Base-by-base conservation (phyloP, 345 rosid species). In the Pugionium dolabratum region DNA sequence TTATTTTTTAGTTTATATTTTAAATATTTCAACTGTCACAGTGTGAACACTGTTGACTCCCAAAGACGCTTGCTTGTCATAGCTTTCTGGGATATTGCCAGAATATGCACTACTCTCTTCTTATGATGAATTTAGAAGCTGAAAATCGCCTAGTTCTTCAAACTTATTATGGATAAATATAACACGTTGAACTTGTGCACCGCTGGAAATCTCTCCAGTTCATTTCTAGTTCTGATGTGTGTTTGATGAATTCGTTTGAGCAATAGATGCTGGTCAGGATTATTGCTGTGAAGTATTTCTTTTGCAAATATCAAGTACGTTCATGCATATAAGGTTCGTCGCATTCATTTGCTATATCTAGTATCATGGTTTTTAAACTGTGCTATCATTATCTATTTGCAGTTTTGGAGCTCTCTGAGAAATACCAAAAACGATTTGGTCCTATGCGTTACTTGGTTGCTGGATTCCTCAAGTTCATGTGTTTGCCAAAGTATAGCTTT, bases 401-500 rank as follows among this genome's bases (percentile, higher is more conserved):
- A 90, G 99, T 94, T 54, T 81, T 94, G 85, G 95, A 90, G 77
- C 91, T 90, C 59, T 94, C 99, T 3, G 99, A 85, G 79, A 94
- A 85, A 76, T 87, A 85, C 75, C 97, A 88, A 79, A 94, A 83
- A 79, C 89, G 85, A 40, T 94, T 84, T 80, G 99, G 99, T 79
- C 96, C 99, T 7, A 71, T 94, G 79, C 97, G 97, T 51, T 94
- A 94, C 66, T 81, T 94, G 67, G 91, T 94, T 76, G 97, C 99
- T 76, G 99, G 99, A 46, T 84, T 94, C 73, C 85, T 90, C 68
- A 94, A 90, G 81, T 94, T 88, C 73, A 76, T 94, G 47, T 94
- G 99, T 82, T 76, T 94, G 80, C 99, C 99, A n/a, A 94, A 82
- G 74, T 94, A 94, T 79, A 88, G 62, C 84, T 90, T 75, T 49